Percentiles rank a stretch among this genome's conserved stretches.
phyloP scores from a whole-genome alignment of 2,329 filamentous ascomycete species.

The Alternaria tenuissima region DNA sequence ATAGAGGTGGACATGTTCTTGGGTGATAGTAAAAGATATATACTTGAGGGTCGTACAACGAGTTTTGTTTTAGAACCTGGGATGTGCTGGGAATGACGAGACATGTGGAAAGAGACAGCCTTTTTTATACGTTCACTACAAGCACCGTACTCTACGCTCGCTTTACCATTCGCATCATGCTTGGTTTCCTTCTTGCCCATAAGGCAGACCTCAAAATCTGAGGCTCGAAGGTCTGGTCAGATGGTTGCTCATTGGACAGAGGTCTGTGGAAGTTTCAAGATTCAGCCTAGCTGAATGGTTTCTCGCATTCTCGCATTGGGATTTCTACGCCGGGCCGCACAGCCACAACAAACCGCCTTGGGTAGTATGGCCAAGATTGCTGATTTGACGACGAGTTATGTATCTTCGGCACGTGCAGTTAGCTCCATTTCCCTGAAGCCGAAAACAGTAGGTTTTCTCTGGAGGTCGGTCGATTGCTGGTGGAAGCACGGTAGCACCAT shows the following conservation, averaged over 20 bases:
- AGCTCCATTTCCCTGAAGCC: background rate
- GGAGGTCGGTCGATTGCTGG: background rate
- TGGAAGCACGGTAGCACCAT: background rate
- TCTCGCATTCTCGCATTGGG: slow-evolving; percentile 25
- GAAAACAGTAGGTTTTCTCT: background rate
- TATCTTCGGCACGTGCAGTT: background rate
- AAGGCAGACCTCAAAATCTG: background rate
- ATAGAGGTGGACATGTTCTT: slow-evolving; percentile 31
- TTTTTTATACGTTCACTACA: background rate
- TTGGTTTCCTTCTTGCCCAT: background rate
- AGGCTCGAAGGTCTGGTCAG: background rate
- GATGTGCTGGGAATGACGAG: background rate
- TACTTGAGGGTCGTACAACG: background rate
- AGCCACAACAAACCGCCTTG: slow-evolving; percentile 3
- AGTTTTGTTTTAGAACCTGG: background rate
- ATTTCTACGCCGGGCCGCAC: slow-evolving; percentile 17
- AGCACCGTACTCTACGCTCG: background rate
- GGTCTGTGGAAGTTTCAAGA: background rate
- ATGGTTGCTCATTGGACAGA: background rate
- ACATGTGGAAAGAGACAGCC: background rate
- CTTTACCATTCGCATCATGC: background rate
- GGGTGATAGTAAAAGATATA: background rate
- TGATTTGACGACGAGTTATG: background rate
- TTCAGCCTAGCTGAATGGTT: slow-evolving; percentile 19
- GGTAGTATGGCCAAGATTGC: background rate